Conservation (phyloP, 805 yeast species). For the Ogataea zsoltii region DNA sequence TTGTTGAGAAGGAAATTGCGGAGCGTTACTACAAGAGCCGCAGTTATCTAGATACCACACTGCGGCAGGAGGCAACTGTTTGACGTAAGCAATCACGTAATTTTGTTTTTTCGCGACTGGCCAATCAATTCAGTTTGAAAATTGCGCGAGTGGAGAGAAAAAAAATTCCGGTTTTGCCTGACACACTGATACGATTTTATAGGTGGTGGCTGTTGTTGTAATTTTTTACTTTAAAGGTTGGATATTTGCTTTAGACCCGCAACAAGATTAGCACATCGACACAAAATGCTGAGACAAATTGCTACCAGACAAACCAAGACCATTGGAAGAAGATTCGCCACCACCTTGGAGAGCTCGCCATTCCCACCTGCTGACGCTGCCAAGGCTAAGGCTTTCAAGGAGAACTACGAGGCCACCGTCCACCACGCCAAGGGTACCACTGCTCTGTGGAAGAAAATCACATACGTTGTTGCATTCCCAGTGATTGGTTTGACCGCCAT, state of each 20-base stretch:
- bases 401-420: conserved; percentile 59
- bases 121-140: conserved; percentile 3
- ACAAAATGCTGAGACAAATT: conserved; percentile 38
- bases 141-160: conserved; percentile 1
- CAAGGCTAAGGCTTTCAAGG: conserved; percentile 71
- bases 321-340: conserved; percentile 30
- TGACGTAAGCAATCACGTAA: conserved; percentile 1
- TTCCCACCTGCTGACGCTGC: conserved; percentile 52
- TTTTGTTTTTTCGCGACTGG: background rate
- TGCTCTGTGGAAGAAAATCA: conserved; percentile 80
- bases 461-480: conserved; percentile 80
- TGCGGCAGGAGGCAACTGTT: background rate
- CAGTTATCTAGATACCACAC: conserved; percentile 3
- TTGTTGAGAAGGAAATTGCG: conserved; percentile 58
- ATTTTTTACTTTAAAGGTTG: background rate
- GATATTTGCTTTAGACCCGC: background rate
- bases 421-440: conserved; percentile 82
- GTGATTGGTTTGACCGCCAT: conserved; percentile 73
- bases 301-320: conserved; percentile 33
- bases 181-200: conserved; percentile 4
- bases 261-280: background rate
- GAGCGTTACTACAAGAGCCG: conserved; percentile 17
- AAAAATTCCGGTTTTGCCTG: conserved; percentile 1
- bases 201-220: conserved; percentile 7
- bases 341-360: conserved; percentile 41